A percentile compares a stretch with the other conserved stretches of the same genome.
phyloP scores from a whole-genome alignment of 495 filamentous ascomycete genomes.

The Venustampulla echinocandica region DNA sequence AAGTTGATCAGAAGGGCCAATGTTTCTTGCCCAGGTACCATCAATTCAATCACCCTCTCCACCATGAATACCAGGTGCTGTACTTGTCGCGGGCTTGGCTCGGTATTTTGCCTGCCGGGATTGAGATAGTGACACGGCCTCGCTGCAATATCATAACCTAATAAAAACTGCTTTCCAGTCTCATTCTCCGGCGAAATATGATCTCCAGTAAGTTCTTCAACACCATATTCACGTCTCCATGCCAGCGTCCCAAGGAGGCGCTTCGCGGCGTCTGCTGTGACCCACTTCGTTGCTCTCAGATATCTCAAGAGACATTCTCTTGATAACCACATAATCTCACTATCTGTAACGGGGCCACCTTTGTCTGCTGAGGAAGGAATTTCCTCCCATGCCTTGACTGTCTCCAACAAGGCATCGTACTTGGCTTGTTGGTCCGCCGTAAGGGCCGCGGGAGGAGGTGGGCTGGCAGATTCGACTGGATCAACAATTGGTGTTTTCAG shows the following conservation, averaged over 20 bases:
- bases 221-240: slow-evolving; percentile 84
- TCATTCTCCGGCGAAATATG: slow-evolving; percentile 86
- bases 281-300: slow-evolving; percentile 89
- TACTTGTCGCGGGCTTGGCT: slow-evolving; percentile 78
- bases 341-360: slow-evolving; percentile 58
- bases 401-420: slow-evolving; percentile 63
- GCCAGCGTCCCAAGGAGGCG: slow-evolving; percentile 69
- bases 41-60: slow-evolving; percentile 79
- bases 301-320: slow-evolving; percentile 88
- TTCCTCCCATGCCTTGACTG: slow-evolving; percentile 60
- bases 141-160: slow-evolving; percentile 77
- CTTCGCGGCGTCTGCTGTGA: slow-evolving; percentile 61
- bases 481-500: slow-evolving; percentile 62
- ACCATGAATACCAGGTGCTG: slow-evolving; percentile 94
- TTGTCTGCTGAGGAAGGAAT: slow-evolving; percentile 55
- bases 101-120: slow-evolving; percentile 86
- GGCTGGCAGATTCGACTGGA: slow-evolving; percentile 49
- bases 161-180: slow-evolving; percentile 85
- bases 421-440: slow-evolving; percentile 74
- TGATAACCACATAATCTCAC: slow-evolving; percentile 83
- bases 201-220: slow-evolving; percentile 65
- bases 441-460: slow-evolving; percentile 43
- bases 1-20: slow-evolving; percentile 83
- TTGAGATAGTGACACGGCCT: slow-evolving; percentile 84
- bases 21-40: slow-evolving; percentile 78